Base-by-base conservation (phyloP, 139 green algal genomes). In the Pseudopediastrum boryanum region DNA sequence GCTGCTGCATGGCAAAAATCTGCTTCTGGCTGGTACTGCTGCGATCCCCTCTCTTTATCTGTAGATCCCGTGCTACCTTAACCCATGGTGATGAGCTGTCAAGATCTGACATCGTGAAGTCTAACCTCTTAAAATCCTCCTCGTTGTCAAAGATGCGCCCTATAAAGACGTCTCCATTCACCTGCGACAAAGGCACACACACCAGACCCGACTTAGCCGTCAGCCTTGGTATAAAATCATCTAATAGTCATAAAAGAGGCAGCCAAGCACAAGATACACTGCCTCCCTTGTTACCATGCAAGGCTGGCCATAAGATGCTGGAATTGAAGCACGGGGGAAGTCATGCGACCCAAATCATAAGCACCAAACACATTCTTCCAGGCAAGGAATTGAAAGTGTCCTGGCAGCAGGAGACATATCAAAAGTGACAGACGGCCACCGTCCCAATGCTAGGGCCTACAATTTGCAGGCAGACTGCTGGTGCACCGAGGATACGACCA, bases 151-250 rank as follows among this genome's bases (percentile, higher is more conserved):
- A 87, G 0, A 97, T 68, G 3, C 92, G 86, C 8, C 84, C 89
- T 31, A 98, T 43, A 81, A 97, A 98, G 1, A 88, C 93, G 82
- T 98, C 94, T 12, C 94, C 94, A 2, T 80, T 84, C 42, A 96
- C 88, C 91, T 96, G 85, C 48, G 75, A 2, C 71, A 76, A 21
- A 68, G 10, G 31, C 69, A 36, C 10, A 16, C 19, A 58, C 48
- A 43, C 59, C 6, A 27, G 7, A 43, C 21, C 6, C 8, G 61
- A 31, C 21, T 66, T n/a, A n/a, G 16, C 9, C 10, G 16, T 21
- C 25, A 25, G 56, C 56, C 21, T 13, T 36, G 21, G 56, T 66
- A 16, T 39, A 29, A 29, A n/a, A 25, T 25, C 56, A 13, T 12
- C 13, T 10, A 33, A 31, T 35, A 59, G 23, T 12, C 10, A 31